phyloP scores from a whole-genome alignment of 768 basidiomycete species.

The Pisolithus orientalis region DNA sequence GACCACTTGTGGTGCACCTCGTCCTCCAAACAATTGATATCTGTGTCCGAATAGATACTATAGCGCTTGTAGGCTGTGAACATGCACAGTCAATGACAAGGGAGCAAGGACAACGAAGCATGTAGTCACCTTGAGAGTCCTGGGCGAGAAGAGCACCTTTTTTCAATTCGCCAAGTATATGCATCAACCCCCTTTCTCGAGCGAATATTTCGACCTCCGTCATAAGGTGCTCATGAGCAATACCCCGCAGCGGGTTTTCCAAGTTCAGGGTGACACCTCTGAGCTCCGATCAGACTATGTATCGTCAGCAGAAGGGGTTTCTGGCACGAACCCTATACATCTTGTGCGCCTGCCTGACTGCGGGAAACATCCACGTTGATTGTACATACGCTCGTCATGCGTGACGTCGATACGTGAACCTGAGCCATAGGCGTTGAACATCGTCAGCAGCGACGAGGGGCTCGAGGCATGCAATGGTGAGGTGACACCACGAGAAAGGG shows the following conservation, averaged over 20 bases:
- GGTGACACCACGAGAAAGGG: too few species aligned
- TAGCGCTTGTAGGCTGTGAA: constrained; percentile 30
- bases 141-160: constrained; percentile 72
- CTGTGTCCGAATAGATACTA: constrained; percentile 31
- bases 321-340: too few species aligned
- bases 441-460: too few species aligned
- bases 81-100: constrained; percentile 19
- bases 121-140: constrained; percentile 42
- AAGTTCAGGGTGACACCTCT: constrained; percentile 15
- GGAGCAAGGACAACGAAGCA: constrained; percentile 35
- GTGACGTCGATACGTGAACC: too few species aligned
- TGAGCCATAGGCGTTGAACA: too few species aligned
- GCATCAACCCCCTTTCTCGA: constrained; percentile 24
- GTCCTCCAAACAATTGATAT: constrained; percentile 31
- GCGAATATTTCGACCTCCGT: constrained; percentile 52
- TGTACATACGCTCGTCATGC: too few species aligned
- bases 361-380: too few species aligned
- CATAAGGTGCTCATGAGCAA: constrained; percentile 50
- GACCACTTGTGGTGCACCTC: constrained; percentile 39
- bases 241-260: constrained; percentile 50
- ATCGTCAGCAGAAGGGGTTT: too few species aligned
- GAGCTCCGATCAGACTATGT: too few species aligned
- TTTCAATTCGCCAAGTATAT: constrained; percentile 38
- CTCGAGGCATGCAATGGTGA: too few species aligned
- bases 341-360: too few species aligned